Conservation (phyloP, 1,139 yeast species). For the Sugiyamaella japonica region DNA sequence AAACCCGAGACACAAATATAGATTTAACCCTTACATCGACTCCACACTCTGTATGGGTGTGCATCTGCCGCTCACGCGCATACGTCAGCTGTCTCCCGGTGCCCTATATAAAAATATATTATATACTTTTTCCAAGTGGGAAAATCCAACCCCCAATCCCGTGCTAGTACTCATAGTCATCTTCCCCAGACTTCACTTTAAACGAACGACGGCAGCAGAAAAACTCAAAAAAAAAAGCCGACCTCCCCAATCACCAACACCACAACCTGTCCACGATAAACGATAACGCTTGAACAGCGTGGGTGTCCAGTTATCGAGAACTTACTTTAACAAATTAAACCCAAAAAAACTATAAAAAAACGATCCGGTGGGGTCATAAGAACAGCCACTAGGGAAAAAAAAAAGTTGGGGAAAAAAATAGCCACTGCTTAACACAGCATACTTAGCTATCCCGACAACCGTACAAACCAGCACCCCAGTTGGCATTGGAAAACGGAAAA, state of each 20-base stretch:
- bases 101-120: background rate
- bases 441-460: no score
- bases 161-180: conserved; percentile 7
- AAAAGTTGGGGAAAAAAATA: no score
- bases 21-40: background rate
- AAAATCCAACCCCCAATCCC: conserved; percentile 9
- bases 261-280: background rate
- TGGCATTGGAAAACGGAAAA: background rate
- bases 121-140: conserved; percentile 5
- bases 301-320: no score
- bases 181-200: conserved; percentile 15
- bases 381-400: no score
- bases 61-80: conserved; percentile 4
- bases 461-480: no score
- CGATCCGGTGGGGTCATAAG: no score
- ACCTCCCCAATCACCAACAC: background rate
- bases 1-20: background rate
- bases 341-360: no score
- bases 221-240: background rate
- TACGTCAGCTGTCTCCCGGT: background rate
- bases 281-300: background rate
- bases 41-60: background rate
- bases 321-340: no score
- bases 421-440: no score
- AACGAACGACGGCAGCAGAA: background rate